Evolutionary conservation across 176 grass and related monocot species (phyloP).

Genomic region (Triticum monococcum): DNA sequence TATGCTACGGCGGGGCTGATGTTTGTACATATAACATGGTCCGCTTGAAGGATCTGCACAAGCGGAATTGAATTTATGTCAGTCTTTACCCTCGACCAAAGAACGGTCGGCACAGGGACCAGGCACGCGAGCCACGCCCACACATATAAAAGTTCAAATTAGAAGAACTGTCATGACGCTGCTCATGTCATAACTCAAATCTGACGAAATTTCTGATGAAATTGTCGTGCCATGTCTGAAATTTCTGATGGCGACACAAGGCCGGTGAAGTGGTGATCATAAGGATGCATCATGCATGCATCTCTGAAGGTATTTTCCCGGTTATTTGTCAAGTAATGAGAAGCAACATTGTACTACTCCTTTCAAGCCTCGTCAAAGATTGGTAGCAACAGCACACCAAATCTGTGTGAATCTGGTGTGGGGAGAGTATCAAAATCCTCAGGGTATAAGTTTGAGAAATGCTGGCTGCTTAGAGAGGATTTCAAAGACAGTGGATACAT

Average conservation of each 20-base stretch:
- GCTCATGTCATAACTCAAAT: background rate
- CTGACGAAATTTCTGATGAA: background rate
- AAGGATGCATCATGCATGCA: background rate
- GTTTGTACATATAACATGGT: background rate
- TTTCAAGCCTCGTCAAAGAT: background rate
- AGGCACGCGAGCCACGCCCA: background rate
- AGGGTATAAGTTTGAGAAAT: background rate
- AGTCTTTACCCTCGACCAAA: conserved; percentile 32
- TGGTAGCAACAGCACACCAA: background rate
- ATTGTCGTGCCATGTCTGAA: background rate
- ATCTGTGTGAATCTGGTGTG: background rate
- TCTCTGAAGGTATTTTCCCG: background rate
- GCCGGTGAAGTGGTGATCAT: background rate
- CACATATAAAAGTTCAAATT: background rate
- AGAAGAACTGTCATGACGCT: conserved; percentile 6
- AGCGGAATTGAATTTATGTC: conserved; percentile 24
- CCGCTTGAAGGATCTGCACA: conserved; percentile 18
- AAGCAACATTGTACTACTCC: background rate
- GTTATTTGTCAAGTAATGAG: background rate
- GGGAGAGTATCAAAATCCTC: background rate
- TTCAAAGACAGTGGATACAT: background rate
- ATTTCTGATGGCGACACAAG: background rate
- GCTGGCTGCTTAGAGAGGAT: background rate
- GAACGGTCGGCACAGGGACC: conserved; percentile 13
- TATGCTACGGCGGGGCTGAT: too few relatives aligned